Conservation (phyloP, 169 alveolate genomes). For the Plasmodium blacklocki region DNA sequence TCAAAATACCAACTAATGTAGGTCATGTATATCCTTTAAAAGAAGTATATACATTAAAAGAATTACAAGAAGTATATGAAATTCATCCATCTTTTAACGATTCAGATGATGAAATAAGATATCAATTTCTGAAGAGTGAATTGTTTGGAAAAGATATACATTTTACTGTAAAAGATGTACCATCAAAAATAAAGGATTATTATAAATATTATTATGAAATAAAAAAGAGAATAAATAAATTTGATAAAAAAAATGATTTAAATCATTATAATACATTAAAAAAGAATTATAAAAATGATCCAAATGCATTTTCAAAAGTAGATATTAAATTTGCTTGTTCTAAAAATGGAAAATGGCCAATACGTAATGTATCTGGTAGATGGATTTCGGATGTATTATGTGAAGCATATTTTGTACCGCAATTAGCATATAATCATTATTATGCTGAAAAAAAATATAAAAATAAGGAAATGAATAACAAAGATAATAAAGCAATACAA, state of each 20-base stretch:
- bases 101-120: constrained; percentile 30
- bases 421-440: constrained; percentile 32
- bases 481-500: not conserved
- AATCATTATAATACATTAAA: constrained; percentile 33
- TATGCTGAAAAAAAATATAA: constrained; percentile 24
- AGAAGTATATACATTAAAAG: constrained; percentile 24
- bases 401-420: constrained; percentile 64
- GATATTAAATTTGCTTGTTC: constrained; percentile 51
- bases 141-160: constrained; percentile 18
- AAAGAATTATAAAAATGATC: constrained; percentile 31
- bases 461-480: not conserved
- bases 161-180: constrained; percentile 44
- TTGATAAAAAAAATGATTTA: constrained; percentile 14
- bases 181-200: constrained; percentile 40
- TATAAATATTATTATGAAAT: constrained; percentile 70
- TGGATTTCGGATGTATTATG: constrained; percentile 76
- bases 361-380: constrained; percentile 33
- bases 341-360: constrained; percentile 54
- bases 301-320: constrained; percentile 63
- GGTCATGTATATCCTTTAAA: constrained; percentile 54
- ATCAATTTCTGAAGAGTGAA: constrained; percentile 31
- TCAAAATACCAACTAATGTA: constrained; percentile 21
- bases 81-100: constrained; percentile 42
- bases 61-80: constrained; percentile 37
- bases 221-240: constrained; percentile 21